Evolutionary conservation across 495 filamentous ascomycete genomes (phyloP).

Genomic region (Xylaria acuta): DNA sequence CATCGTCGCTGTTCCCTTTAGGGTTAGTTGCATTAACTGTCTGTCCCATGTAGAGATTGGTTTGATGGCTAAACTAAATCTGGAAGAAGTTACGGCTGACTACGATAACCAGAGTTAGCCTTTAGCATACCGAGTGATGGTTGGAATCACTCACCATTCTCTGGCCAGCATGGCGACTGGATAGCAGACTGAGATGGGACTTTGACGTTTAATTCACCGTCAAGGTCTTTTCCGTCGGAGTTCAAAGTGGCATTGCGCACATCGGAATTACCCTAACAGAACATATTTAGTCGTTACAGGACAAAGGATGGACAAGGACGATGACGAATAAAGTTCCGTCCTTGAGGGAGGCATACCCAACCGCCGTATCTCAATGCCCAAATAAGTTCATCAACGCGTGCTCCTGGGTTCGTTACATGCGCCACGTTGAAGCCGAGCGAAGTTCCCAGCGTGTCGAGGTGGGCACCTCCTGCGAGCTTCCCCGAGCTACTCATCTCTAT

Average conservation of each 20-base stretch:
- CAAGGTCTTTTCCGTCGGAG: neutral
- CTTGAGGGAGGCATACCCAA: neutral
- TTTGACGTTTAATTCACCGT: neutral
- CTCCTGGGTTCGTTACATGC: neutral
- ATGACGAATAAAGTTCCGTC: neutral
- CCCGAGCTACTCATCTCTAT: neutral
- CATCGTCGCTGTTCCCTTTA: neutral
- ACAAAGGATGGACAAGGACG: neutral
- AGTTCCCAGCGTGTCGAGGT: neutral
- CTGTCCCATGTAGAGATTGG: neutral
- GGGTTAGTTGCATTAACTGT: neutral
- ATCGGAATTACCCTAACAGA: neutral
- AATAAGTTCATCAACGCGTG: neutral
- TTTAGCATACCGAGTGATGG: neutral
- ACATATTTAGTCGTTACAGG: neutral
- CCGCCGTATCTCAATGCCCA: neutral
- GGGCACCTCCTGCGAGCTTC: neutral
- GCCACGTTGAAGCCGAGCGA: neutral
- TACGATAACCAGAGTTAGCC: neutral
- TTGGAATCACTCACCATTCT: neutral
- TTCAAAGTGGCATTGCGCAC: neutral
- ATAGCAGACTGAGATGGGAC: neutral
- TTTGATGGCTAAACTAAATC: neutral
- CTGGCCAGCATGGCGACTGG: neutral
- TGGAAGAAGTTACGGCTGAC: neutral